Evolutionary conservation across 1,284 basidiomycete species (phyloP), one percentile per base, ranked within the genome.

Genomic region (Ustilago trichophora): DNA sequence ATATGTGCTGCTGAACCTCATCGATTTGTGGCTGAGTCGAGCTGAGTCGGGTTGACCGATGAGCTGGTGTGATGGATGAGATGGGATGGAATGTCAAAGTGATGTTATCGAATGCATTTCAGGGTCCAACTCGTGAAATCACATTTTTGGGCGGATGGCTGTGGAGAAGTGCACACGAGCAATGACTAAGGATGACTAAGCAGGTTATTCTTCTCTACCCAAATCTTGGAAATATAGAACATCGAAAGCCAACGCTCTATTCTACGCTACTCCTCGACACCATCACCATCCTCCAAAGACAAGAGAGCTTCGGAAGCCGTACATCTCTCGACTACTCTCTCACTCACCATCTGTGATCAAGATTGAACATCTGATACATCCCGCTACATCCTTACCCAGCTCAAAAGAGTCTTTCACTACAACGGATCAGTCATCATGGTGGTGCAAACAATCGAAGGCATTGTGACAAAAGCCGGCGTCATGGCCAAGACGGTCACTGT

Each of bases 401-500:
- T n/a, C n/a, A n/a, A n/a, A n/a, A n/a, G n/a, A n/a, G n/a, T n/a
- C n/a, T n/a, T n/a, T n/a, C n/a, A n/a, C n/a, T n/a, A n/a, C n/a
- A n/a, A n/a, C n/a, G n/a, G n/a, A n/a, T n/a, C n/a, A n/a, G n/a
- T n/a, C 49, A 40, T 19, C n/a, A 65, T 70, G 57, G 52, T 49
- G 19, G 52, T 54, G 26, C 66, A 70, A 53, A 58, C 52, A 16
- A 59, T 70, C 44, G 46, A 64, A 18, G 75, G 75, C 43, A 69
- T 77, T 34, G 73, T 77, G 32, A 76, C 73, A 29, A 77, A 76
- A 55, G 77, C 77, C 3, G 77, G 77, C 26, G 68, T 72, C 16
- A 78, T 78, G 77, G 73, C 69, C 35, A 78, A 78, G 53, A 78
- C 77, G 10, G 77, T 77, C 46, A 78, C 77, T 2, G 67, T 78